Percentiles rank a stretch among this genome's conserved stretches.
phyloP scores from a whole-genome alignment of 805 yeast species.

The Starmerella vaccinii region DNA sequence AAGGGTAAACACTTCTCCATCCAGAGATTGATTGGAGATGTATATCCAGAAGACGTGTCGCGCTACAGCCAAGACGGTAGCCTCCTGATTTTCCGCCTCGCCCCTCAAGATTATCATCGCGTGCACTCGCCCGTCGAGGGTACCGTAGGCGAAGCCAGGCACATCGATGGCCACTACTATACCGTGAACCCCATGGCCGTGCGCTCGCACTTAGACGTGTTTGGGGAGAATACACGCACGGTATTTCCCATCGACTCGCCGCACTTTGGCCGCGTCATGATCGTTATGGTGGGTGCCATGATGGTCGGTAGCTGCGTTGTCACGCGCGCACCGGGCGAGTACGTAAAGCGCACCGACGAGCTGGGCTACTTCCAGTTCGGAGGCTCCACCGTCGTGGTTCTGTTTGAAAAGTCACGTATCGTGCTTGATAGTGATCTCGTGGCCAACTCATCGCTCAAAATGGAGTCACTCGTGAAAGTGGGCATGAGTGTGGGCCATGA shows the following conservation, averaged over 20 bases:
- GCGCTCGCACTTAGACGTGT: conserved; percentile 77
- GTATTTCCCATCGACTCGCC: conserved; percentile 65
- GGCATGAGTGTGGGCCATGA: conserved; percentile 87
- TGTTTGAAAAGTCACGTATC: conserved; percentile 41
- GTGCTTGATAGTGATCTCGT: conserved; percentile 64
- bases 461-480: conserved; percentile 77
- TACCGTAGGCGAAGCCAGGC: conserved; percentile 48
- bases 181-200: conserved; percentile 98
- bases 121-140: conserved; percentile 87
- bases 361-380: conserved; percentile 94
- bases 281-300: conserved; percentile 93
- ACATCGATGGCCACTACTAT: conserved; percentile 81
- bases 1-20: conserved; percentile 72
- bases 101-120: conserved; percentile 95
- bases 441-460: conserved; percentile 47
- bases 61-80: conserved; percentile 44
- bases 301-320: conserved; percentile 90
- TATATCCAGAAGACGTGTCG: conserved; percentile 32
- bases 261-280: conserved; percentile 65
- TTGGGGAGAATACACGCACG: conserved; percentile 79
- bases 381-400: conserved; percentile 71
- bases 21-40: conserved; percentile 44
- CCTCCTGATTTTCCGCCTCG: conserved; percentile 66
- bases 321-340: conserved; percentile 52
- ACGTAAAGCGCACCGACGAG: conserved; percentile 62